Evolutionary conservation across 495 filamentous ascomycete species (phyloP), one percentile per base, ranked within the genome.

Genomic region (Lophium mytilinum): DNA sequence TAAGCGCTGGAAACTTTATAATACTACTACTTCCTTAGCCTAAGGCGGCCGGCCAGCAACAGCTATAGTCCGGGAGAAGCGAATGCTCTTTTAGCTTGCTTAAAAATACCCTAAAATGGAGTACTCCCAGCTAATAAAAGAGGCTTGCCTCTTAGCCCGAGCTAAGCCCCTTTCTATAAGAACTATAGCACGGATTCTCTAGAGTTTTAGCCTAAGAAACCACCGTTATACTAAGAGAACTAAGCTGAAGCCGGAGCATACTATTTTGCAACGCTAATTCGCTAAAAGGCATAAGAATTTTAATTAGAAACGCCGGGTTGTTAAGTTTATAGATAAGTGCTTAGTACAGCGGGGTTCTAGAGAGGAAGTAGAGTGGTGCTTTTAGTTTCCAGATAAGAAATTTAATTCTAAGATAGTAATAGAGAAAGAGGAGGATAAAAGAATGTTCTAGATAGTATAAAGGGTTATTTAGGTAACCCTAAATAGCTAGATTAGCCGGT

Each of bases 321-420:
- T 60, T 2, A 50, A 37, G 43, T 56, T 55, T 30, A 43, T 30
- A 9, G 41, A 60, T 60, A 33, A 60, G 41, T 60, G 52, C 52
- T 60, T 42, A 41, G 42, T 60, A 17, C 4, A 56, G 33, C 40
- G 18, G 10, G 41, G 52, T n/a, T 19, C 21, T 47, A 34, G 57
- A 11, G 36, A 37, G 15, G 24, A 54, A 33, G 11, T 8, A 7
- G 37, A 58, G 43, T 58, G 50, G 52, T 41, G 35, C 19, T 58
- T 58, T 30, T 21, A 36, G 4, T 34, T 11, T 15, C 30, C 34
- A 33, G 36, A 41, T 10, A 18, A 58, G 56, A 56, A 55, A 43
- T 55, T 14, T 30, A 36, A 56, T 24, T 36, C 12, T 12, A 17
- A 58, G 37, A 58, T 58, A 37, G 55, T 58, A 5, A n/a, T 18